Evolutionary conservation across 768 basidiomycete species (phyloP).

Genomic region (Russula abietina): DNA sequence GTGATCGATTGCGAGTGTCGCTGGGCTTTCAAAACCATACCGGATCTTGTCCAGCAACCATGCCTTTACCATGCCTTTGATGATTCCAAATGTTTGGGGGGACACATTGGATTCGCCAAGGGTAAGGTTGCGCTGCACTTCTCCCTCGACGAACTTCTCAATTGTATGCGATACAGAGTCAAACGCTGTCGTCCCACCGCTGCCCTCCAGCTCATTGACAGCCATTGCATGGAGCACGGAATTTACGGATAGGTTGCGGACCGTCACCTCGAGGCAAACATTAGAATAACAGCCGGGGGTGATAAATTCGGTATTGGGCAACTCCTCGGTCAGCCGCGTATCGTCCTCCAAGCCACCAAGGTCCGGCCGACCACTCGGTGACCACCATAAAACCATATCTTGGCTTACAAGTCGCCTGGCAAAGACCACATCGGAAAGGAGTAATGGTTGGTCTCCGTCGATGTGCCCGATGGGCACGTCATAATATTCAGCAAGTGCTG

Average conservation of each 20-base stretch:
- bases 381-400: constrained; percentile 97
- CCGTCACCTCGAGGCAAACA: constrained; percentile 83
- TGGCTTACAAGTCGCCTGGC: constrained; percentile 81
- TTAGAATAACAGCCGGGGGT: constrained; percentile 85
- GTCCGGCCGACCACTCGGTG: constrained; percentile 80
- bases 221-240: constrained; percentile 89
- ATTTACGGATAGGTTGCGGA: constrained; percentile 91
- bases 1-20: constrained; percentile 74
- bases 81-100: constrained; percentile 73
- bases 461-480: constrained; percentile 92
- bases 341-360: constrained; percentile 92
- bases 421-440: constrained; percentile 84
- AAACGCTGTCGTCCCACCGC: constrained; percentile 88
- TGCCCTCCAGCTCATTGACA: constrained; percentile 96
- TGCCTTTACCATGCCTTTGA: constrained; percentile 81
- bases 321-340: constrained; percentile 64
- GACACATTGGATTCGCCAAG: constrained; percentile 89
- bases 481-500: constrained; percentile 81
- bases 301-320: constrained; percentile 78
- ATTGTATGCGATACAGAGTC: constrained; percentile 89
- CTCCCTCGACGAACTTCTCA: constrained; percentile 77
- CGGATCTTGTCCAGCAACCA: constrained; percentile 89
- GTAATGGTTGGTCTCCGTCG: constrained; percentile 83
- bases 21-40: constrained; percentile 56
- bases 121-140: constrained; percentile 59